Evolutionary conservation across 2,329 filamentous ascomycete genomes (phyloP).

Genomic region (Neofusicoccum umdonicola): DNA sequence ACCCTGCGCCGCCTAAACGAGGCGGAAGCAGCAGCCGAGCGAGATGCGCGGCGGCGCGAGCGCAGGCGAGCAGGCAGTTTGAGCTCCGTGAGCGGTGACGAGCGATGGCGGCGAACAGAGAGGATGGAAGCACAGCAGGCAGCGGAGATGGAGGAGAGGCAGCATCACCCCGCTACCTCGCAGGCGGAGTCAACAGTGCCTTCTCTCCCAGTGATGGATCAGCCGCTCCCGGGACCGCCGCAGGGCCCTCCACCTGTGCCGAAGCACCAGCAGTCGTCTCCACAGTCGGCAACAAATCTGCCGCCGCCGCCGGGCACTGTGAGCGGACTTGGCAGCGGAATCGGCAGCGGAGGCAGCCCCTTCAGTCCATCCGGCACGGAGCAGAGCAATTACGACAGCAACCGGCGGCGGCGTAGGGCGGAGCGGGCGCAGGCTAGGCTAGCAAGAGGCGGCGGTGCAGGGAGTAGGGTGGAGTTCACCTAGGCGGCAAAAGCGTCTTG

Average conservation of each 20-base stretch:
- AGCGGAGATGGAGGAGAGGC: conserved; percentile 10
- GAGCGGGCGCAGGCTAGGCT: conserved; percentile 37
- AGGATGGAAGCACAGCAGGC: conserved; percentile 28
- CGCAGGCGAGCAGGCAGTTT: conserved; percentile 38
- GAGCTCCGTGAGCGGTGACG: conserved; percentile 39
- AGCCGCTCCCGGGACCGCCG: conserved; percentile 28
- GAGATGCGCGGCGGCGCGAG: conserved; percentile 53
- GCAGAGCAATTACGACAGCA: conserved; percentile 40
- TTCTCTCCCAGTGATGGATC: conserved; percentile 6
- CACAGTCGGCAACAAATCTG: not conserved
- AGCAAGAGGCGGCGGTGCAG: conserved; percentile 22
- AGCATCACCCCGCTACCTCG: conserved; percentile 27
- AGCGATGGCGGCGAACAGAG: conserved; percentile 40
- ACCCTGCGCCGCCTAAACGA: conserved; percentile 61
- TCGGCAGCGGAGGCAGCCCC: conserved; percentile 31
- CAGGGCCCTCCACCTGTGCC: conserved; percentile 27
- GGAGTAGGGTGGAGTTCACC: conserved; percentile 39
- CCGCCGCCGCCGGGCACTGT: not conserved
- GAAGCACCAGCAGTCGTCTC: conserved; percentile 13
- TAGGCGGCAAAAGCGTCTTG: conserved; percentile 20
- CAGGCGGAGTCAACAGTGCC: conserved; percentile 19
- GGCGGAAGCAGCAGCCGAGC: conserved; percentile 60
- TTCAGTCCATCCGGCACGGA: conserved; percentile 32
- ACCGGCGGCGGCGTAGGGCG: conserved; percentile 37
- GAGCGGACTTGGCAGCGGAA: conserved; percentile 26